Percentiles rank a stretch among this genome's conserved stretches.
Conservation (phyloP, 139 green algal genomes). For the Chlorella sp. region DNA sequence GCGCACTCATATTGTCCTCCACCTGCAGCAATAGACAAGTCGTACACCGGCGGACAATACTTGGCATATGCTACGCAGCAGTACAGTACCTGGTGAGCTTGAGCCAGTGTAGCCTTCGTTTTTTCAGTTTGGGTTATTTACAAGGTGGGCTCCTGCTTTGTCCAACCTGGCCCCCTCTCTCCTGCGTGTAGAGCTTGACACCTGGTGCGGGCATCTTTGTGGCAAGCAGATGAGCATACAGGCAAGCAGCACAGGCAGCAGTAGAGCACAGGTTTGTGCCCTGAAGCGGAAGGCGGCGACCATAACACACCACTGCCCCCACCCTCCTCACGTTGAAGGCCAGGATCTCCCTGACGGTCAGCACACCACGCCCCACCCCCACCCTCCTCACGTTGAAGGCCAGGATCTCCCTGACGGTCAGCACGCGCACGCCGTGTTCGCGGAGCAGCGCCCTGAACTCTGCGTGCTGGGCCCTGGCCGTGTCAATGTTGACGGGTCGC, state of each 20-base stretch:
- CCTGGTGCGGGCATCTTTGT: no score
- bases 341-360: constrained; percentile 86
- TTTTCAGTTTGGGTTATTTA: neutral
- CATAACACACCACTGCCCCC: no score
- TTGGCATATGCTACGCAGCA: neutral
- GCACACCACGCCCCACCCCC: no score
- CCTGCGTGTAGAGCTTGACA: no score
- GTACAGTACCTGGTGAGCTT: no score
- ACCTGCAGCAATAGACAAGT: constrained; percentile 16
- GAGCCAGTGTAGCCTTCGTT: no score
- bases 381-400: constrained; percentile 30
- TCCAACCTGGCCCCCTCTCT: no score
- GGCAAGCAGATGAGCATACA: no score
- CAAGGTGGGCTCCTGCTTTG: neutral
- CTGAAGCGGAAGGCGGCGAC: no score
- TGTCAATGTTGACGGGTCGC: constrained; percentile 89
- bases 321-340: constrained; percentile 30
- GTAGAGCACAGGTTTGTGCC: no score
- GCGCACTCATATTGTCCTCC: constrained; percentile 68
- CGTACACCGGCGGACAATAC: neutral
- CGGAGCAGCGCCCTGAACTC: constrained; percentile 77
- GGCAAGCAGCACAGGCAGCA: no score
- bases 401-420: constrained; percentile 89
- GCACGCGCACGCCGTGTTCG: constrained; percentile 68
- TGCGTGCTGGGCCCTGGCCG: constrained; percentile 66